Conservation (phyloP, 129 eudicot genomes). For the Cynara cardunculus region DNA sequence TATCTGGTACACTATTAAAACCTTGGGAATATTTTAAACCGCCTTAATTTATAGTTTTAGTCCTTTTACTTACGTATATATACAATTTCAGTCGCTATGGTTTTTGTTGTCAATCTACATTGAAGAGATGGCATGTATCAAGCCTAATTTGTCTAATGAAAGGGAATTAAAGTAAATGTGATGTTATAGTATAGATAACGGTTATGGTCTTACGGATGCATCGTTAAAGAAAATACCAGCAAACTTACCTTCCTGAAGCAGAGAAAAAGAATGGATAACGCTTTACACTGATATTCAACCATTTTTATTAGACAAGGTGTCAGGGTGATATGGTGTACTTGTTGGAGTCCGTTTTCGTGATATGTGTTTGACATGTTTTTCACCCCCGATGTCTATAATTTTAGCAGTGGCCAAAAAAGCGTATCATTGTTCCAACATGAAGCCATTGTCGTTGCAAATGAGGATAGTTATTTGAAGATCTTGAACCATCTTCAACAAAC, state of each 20-base stretch:
- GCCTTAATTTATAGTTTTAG: neutral
- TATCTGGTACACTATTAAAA: conserved; percentile 8
- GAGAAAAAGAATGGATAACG: neutral
- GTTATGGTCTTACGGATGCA: neutral
- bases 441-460: neutral
- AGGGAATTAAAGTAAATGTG: neutral
- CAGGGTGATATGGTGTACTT: neutral
- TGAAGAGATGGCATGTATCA: neutral
- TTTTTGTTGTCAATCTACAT: neutral
- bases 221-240: neutral
- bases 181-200: neutral
- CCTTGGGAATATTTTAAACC: neutral
- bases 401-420: too few species aligned
- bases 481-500: neutral
- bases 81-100: neutral
- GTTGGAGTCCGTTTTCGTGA: neutral
- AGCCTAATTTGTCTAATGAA: neutral
- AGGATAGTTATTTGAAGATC: neutral
- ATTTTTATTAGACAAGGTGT: neutral
- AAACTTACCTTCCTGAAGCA: neutral
- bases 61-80: neutral
- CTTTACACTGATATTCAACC: neutral
- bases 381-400: too few species aligned
- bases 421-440: too few species aligned
- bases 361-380: too few species aligned